Evolutionary conservation across 2,329 filamentous ascomycete species (phyloP), one percentile per base, ranked within the genome.

Genomic region (Cladosporium sp.): DNA sequence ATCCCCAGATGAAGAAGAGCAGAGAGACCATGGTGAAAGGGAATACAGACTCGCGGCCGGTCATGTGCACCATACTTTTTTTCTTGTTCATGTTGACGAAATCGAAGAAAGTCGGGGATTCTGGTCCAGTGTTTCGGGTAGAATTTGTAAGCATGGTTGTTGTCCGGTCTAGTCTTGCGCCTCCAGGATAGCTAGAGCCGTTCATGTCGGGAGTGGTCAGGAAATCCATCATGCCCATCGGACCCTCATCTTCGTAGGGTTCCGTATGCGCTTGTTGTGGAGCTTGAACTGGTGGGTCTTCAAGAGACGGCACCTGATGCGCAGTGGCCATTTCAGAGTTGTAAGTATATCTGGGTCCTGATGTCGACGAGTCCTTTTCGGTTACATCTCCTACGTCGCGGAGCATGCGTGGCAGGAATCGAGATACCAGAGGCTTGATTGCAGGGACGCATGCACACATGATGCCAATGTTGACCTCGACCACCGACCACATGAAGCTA

Each of bases 391-490:
- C 74, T 3, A 75, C 74, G 70, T 87, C 85, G 57, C 83, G 82
- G 57, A 89, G 80, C 77, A 88, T 78, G 59, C 80, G 81, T 5
- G 87, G 87, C 38, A 87, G 71, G 65, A 88, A 82, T 12, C 85
- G 80, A 49, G 91, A 86, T 65, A 94, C 88, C 7, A 98, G 82
- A 1, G 94, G 93, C 76, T 97, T 97, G 68, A 97, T 81, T 0
- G 91, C 94, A 10, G 94, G 94, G n/a, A 97, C 91, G 73, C 93
- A 97, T 51, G 91, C 93, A 74, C 92, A 96, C 69, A 93, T 90
- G 71, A 97, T 93, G 21, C 92, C 93, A 1, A 96, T 83, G 70
- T 96, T 95, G 74, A 97, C 92, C 77, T 97, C 93, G 64, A 97
- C 88, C 14, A 90, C 91, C 18, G 91, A 94, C 94, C 93, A 98